Evolutionary conservation across 257 asterid species (phyloP).

Genomic region (Agastache rugosa): DNA sequence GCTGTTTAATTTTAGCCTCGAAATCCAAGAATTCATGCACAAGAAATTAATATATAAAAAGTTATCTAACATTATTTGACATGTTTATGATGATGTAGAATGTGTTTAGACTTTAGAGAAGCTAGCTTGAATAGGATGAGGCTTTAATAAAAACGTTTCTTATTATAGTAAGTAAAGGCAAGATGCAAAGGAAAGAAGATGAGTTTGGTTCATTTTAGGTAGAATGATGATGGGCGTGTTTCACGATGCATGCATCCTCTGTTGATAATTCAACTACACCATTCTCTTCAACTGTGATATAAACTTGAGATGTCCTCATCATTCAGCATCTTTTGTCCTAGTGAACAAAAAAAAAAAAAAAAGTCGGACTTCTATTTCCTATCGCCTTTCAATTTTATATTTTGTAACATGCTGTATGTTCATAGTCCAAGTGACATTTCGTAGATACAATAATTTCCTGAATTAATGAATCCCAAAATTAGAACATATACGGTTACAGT

Average conservation of each 20-base stretch:
- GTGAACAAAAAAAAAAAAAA: no score
- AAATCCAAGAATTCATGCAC: background rate
- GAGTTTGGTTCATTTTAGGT: slow-evolving; percentile 28
- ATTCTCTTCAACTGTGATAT: slow-evolving; percentile 14
- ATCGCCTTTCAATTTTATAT: background rate
- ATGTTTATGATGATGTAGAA: background rate
- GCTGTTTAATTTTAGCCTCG: background rate
- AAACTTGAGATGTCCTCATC: slow-evolving; percentile 1
- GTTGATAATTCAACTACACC: slow-evolving; percentile 5
- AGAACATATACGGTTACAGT: no score
- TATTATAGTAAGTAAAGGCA: slow-evolving; percentile 28
- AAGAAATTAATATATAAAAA: background rate
- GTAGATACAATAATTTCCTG: background rate
- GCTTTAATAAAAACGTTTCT: slow-evolving; percentile 22
- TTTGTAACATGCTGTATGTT: no score
- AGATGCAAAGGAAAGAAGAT: slow-evolving; percentile 25
- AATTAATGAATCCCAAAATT: background rate
- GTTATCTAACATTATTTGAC: background rate
- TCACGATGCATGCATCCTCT: slow-evolving; percentile 23
- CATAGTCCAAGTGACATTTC: background rate
- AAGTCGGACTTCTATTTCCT: background rate
- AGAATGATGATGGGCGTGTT: slow-evolving; percentile 38
- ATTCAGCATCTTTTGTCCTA: background rate
- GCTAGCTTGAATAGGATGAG: background rate
- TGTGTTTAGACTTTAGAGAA: background rate